phyloP scores from a whole-genome alignment of 1,139 yeast species.

The Pichia sp. region DNA sequence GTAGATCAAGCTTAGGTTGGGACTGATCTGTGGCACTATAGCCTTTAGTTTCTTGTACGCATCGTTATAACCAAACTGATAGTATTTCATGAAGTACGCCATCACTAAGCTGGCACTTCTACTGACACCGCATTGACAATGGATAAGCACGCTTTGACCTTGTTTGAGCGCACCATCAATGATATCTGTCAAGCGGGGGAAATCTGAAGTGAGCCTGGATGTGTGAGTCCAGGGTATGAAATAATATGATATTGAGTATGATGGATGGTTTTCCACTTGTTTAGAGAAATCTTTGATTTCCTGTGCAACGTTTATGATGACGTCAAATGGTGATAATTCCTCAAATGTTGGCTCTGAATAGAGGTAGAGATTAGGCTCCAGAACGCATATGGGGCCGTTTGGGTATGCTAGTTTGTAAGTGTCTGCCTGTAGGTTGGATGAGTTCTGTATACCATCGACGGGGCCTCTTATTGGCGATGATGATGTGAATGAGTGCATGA shows the following conservation, averaged over 20 bases:
- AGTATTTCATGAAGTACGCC: conserved; percentile 70
- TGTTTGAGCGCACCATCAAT: conserved; percentile 34
- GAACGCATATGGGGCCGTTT: conserved; percentile 71
- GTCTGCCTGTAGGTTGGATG: conserved; percentile 12
- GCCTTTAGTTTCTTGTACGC: conserved; percentile 65
- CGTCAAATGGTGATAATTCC: conserved; percentile 55
- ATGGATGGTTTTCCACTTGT: conserved; percentile 13
- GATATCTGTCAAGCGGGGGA: conserved; percentile 49
- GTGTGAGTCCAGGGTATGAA: conserved; percentile 87
- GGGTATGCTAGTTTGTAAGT: conserved; percentile 51
- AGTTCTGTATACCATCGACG: conserved; percentile 4
- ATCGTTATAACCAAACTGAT: conserved; percentile 56
- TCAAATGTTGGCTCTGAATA: conserved; percentile 52
- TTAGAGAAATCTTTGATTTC: conserved; percentile 46
- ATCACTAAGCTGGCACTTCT: conserved; percentile 82
- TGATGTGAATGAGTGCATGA: conserved; percentile 13
- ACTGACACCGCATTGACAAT: conserved; percentile 92
- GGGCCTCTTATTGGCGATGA: no score
- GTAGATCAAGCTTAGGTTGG: conserved; percentile 82
- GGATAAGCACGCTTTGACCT: conserved; percentile 55
- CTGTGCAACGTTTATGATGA: conserved; percentile 81
- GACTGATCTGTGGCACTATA: conserved; percentile 67
- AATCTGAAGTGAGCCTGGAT: conserved; percentile 56
- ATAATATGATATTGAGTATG: conserved; percentile 49
- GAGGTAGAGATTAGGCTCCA: conserved; percentile 44